Evolutionary conservation across 306 rosid species (phyloP), one percentile per base, ranked within the genome.

Genomic region (Ochetophila trinervis): DNA sequence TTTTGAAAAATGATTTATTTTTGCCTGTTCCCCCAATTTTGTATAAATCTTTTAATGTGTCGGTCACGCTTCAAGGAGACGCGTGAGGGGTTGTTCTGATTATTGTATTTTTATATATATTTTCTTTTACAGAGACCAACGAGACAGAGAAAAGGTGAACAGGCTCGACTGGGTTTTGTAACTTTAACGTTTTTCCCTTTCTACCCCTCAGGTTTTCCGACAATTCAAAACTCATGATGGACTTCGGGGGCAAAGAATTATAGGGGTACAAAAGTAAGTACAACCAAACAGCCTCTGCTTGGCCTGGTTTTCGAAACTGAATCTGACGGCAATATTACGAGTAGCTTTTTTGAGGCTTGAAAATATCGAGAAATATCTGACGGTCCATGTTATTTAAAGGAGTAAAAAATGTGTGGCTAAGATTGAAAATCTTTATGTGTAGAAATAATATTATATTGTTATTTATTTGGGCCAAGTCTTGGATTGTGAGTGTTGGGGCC

Each of bases 261-360:
- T 0, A 64, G 70, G 86, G 74, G 30, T 27, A 71, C 0, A 49
- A 19, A n/a, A 6, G 82, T 81, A 75, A 47, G 52, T 70, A 0
- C 0, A 0, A 0, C 0, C 4, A 15, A 74, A 63, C 86, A 67
- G 51, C 67, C 16, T 71, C 79, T 72, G 78, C 47, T 53, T 30
- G 87, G 85, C 67, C 80, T 74, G 83, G 79, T 73, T 83, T 83
- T 77, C 83, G 84, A 85, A 85, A 71, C 87, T 82, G 89, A 84
- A 86, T 86, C 88, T 82, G 90, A 82, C 91, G 89, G 78, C 83
- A 74, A 80, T 81, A 86, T 84, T 72, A 80, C 81, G 83, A 80
- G 72, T 63, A 77, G 88, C 83, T 65, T 85, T 88, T 74, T 66
- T 45, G 35, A 77, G 76, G 57, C 17, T 79, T 75, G 78, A 57